phyloP scores from a whole-genome alignment of 1,139 yeast genomes.

The Yamadazyma atmosphaerica region DNA sequence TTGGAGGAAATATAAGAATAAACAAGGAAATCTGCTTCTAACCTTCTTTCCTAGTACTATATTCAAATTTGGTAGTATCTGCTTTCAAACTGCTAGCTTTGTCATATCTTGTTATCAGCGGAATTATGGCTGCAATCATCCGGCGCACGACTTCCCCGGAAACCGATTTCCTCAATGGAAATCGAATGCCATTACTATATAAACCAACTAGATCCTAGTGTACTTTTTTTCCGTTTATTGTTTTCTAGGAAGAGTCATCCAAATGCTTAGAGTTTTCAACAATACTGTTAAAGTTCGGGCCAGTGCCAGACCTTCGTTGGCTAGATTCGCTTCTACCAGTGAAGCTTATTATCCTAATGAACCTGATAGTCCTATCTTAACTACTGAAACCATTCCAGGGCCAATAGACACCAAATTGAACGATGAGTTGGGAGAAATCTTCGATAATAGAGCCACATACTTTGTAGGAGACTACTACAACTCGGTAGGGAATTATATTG shows the following conservation, averaged over 20 bases:
- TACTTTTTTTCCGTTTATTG: not conserved
- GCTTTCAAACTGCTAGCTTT: too few species aligned
- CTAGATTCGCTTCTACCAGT: constrained; percentile 15
- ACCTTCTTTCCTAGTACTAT: too few species aligned
- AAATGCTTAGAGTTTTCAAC: not conserved
- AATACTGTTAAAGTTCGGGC: not conserved
- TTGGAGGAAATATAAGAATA: too few species aligned
- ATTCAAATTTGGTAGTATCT: too few species aligned
- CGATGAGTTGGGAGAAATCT: constrained; percentile 51
- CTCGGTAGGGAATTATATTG: constrained; percentile 62
- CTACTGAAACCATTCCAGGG: constrained; percentile 56
- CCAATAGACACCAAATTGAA: constrained; percentile 52
- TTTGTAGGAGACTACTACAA: constrained; percentile 63
- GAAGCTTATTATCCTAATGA: constrained; percentile 48
- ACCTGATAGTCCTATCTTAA: constrained; percentile 51
- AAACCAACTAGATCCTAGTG: not conserved
- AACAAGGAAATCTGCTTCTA: too few species aligned
- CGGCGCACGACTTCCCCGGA: constrained; percentile 9
- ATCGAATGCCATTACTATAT: constrained; percentile 1
- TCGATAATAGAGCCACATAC: constrained; percentile 64
- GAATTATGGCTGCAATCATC: not conserved
- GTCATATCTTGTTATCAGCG: not conserved
- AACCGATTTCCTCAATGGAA: constrained; percentile 12
- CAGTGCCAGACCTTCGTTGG: not conserved
- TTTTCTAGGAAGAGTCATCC: too few species aligned